phyloP scores from a whole-genome alignment of 352 stramenopile genomes.

The Phytophthora hibernalis region DNA sequence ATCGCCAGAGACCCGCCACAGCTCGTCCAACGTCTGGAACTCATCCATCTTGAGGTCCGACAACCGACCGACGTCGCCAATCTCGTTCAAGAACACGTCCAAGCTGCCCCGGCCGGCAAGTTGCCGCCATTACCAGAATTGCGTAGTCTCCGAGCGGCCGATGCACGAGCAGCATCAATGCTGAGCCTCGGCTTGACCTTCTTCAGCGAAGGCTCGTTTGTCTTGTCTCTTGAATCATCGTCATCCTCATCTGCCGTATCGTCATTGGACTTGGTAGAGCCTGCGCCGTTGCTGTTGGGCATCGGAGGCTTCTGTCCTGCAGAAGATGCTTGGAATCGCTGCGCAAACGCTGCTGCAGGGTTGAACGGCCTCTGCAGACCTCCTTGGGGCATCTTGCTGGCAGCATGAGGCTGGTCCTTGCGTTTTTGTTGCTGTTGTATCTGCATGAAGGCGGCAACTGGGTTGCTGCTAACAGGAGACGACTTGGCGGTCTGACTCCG shows the following conservation, averaged over 20 bases:
- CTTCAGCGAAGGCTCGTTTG: slow-evolving; percentile 71
- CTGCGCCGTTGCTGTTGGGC: slow-evolving; percentile 30
- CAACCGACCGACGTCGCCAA: slow-evolving; percentile 78
- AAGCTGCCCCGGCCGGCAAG: slow-evolving; percentile 66
- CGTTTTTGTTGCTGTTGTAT: slow-evolving; percentile 57
- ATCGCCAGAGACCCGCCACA: slow-evolving; percentile 87
- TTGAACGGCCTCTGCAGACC: slow-evolving; percentile 49
- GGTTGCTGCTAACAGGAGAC: slow-evolving; percentile 38
- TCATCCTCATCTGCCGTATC: slow-evolving; percentile 48
- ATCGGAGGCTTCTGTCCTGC: slow-evolving; percentile 50
- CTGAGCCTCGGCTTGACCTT: slow-evolving; percentile 79
- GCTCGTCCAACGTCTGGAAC: slow-evolving; percentile 81
- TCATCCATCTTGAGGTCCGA: slow-evolving; percentile 90
- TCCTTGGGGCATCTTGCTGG: slow-evolving; percentile 23
- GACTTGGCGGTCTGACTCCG: slow-evolving; percentile 47
- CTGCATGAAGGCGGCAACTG: slow-evolving; percentile 63
- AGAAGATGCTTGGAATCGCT: slow-evolving; percentile 47
- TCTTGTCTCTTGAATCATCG: slow-evolving; percentile 38
- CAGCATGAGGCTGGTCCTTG: slow-evolving; percentile 20
- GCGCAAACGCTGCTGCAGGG: slow-evolving; percentile 60
- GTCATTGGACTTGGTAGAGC: slow-evolving; percentile 48
- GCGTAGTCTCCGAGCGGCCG: slow-evolving; percentile 69
- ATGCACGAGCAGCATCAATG: slow-evolving; percentile 79
- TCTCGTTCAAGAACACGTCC: slow-evolving; percentile 84
- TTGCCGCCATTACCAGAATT: slow-evolving; percentile 61